Evolutionary conservation across 2,329 filamentous ascomycete species (phyloP).

Genomic region (Fusarium fracticaudum): DNA sequence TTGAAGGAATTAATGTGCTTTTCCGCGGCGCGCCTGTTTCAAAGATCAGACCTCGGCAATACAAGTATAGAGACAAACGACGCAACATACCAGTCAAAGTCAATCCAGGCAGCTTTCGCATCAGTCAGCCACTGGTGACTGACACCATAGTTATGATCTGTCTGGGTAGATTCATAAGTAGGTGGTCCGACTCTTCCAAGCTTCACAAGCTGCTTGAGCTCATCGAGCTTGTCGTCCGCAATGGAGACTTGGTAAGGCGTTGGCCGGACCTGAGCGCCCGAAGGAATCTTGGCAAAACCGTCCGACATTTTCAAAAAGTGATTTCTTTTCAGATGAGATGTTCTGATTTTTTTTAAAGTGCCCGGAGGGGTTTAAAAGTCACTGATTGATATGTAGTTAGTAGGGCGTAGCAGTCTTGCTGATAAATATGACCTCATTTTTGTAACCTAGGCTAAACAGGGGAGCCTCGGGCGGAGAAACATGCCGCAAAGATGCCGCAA

Average conservation of each 20-base stretch:
- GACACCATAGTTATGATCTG: background rate
- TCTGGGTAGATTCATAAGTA: background rate
- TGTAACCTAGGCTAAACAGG: background rate
- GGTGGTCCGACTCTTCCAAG: background rate
- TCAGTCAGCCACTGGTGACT: background rate
- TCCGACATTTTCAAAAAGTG: background rate
- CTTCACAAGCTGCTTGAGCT: constrained; percentile 11
- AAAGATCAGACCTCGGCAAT: background rate
- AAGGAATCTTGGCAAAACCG: background rate
- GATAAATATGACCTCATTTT: background rate
- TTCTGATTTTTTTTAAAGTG: too few relatives aligned
- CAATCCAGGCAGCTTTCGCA: constrained; percentile 3
- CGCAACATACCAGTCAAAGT: background rate
- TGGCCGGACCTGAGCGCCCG: background rate
- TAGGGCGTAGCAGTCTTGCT: background rate
- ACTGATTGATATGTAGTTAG: background rate
- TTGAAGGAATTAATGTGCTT: background rate
- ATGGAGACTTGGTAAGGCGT: background rate
- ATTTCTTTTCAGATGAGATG: too few relatives aligned
- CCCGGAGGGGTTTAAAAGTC: background rate
- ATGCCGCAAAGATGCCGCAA: background rate
- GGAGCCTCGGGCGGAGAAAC: background rate
- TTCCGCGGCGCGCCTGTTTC: background rate
- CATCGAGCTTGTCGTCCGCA: background rate
- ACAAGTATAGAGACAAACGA: fast-evolving